A percentile compares a stretch with the other conserved stretches of the same genome.
Conservation (phyloP, 805 yeast genomes). For the Candida golubevii region DNA sequence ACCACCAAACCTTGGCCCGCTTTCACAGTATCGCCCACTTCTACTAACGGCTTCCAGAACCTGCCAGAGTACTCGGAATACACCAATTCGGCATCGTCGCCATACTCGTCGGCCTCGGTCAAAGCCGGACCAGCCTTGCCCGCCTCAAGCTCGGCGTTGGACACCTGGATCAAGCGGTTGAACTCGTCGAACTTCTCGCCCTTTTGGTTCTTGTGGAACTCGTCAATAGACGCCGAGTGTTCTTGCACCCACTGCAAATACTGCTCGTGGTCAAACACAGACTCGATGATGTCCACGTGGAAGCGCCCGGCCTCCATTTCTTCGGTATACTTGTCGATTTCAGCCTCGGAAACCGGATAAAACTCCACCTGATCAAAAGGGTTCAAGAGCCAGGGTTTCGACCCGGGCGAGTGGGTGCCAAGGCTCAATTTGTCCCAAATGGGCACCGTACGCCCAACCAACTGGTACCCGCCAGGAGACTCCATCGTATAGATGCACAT, state of each 20-base stretch:
- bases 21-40: constrained; percentile 69
- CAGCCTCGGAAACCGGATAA: constrained; percentile 85
- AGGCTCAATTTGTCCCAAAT: constrained; percentile 93
- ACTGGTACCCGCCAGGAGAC: constrained; percentile 97
- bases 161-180: constrained; percentile 72
- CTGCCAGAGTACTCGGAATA: constrained; percentile 97
- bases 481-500: constrained; percentile 99
- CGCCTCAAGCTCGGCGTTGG: constrained; percentile 67
- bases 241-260: constrained; percentile 76
- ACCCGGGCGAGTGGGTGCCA: constrained; percentile 53
- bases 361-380: constrained; percentile 95
- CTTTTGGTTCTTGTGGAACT: constrained; percentile 60
- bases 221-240: constrained; percentile 67
- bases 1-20: constrained; percentile 79
- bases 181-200: constrained; percentile 86
- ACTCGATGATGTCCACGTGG: constrained; percentile 66
- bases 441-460: constrained; percentile 94
- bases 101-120: constrained; percentile 50
- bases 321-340: constrained; percentile 65
- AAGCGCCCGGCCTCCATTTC: constrained; percentile 79
- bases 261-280: constrained; percentile 76
- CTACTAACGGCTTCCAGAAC: constrained; percentile 88
- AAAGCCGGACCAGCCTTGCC: constrained; percentile 42
- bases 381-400: constrained; percentile 81
- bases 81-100: constrained; percentile 77